Percentiles rank a stretch among this genome's conserved stretches.
These are phyloP conservation scores for Debaryomyces nepalensis DNA, from an alignment of 1,139 yeast genomes.

Conservation along the genomic window DNA sequence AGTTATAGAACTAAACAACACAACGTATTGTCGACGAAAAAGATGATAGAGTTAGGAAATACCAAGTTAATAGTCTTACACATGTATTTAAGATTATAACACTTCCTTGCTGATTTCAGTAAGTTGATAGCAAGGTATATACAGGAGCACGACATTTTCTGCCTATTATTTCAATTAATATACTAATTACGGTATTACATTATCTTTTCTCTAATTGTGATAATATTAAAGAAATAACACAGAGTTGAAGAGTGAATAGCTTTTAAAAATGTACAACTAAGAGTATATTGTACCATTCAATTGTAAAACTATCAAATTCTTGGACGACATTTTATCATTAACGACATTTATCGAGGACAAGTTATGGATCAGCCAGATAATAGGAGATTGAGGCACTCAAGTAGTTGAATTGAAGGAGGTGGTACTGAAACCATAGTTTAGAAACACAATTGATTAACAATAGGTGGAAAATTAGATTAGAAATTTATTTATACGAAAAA, in stretches of 20 bases:
- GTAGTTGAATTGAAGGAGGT: neutral
- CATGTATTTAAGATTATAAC: neutral
- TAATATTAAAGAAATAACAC: too few relatives aligned
- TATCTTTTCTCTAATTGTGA: too few relatives aligned
- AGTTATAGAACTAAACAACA: conserved; percentile 4
- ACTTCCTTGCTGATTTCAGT: neutral
- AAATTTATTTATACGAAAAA: neutral
- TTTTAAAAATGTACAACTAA: neutral
- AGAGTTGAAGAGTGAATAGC: too few relatives aligned
- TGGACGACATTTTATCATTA: neutral
- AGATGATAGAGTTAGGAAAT: neutral
- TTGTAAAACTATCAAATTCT: neutral
- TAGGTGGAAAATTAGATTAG: neutral
- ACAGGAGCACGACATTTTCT: conserved; percentile 3
- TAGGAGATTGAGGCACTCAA: neutral
- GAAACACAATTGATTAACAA: neutral
- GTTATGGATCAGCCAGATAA: neutral
- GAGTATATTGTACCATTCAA: too few relatives aligned
- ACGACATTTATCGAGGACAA: conserved; percentile 5
- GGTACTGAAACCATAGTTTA: neutral
- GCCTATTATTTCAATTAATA: neutral
- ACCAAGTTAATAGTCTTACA: neutral
- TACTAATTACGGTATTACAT: too few relatives aligned
- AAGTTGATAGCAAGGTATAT: neutral
- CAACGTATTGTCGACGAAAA: neutral